Evolutionary conservation across 441 rosid species (phyloP).

Genomic region (Populus hybrid): DNA sequence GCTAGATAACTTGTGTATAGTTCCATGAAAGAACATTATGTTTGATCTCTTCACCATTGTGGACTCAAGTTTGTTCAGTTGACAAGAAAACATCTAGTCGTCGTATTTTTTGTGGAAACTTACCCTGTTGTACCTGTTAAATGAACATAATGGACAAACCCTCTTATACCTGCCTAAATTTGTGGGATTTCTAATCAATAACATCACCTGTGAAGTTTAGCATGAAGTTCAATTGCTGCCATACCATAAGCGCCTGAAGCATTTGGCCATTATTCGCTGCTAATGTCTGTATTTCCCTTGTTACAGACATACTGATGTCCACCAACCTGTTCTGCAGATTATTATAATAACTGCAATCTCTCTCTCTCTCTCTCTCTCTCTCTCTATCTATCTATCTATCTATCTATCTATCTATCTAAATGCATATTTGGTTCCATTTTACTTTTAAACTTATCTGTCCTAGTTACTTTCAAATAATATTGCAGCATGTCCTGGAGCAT

Average conservation of each 20-base stretch:
- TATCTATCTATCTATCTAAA: neutral
- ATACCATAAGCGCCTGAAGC: neutral
- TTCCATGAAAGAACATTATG: neutral
- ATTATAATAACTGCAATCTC: neutral
- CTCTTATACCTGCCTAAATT: neutral
- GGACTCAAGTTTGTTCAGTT: neutral
- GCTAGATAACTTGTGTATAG: neutral
- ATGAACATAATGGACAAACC: neutral
- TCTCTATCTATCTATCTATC: too few species aligned
- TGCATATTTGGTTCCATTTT: neutral
- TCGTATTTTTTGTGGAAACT: neutral
- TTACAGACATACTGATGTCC: neutral
- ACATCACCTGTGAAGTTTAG: neutral
- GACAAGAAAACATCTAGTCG: neutral
- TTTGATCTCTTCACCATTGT: neutral
- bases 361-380: neutral
- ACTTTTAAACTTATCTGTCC: neutral
- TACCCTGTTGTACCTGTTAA: neutral
- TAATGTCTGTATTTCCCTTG: neutral
- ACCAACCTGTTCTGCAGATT: slow-evolving; percentile 1
- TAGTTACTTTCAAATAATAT: slow-evolving; percentile 16
- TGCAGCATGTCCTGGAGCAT: slow-evolving; percentile 76
- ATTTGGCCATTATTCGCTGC: neutral
- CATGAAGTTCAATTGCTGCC: slow-evolving; percentile 3
- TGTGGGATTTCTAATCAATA: neutral